Evolutionary conservation across 2,329 filamentous ascomycete genomes (phyloP).

Genomic region (Thermothelomyces thermophilus): DNA sequence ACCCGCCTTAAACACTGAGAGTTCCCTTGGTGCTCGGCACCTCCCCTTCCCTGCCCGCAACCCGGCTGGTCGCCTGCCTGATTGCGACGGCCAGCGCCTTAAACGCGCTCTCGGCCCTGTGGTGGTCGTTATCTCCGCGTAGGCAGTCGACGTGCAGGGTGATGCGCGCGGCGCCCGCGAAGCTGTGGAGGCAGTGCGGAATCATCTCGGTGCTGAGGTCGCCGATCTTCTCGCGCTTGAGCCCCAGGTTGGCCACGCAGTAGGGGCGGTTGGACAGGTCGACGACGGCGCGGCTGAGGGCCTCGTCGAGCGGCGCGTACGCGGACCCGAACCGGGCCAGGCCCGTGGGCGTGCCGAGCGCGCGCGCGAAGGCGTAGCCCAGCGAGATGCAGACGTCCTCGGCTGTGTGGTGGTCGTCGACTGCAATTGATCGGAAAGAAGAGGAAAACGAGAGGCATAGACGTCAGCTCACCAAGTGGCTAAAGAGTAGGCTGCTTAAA

Average conservation of each 20-base stretch:
- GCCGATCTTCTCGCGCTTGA: constrained; percentile 88
- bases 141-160: constrained; percentile 95
- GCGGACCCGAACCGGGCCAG: constrained; percentile 87
- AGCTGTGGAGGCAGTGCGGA: constrained; percentile 89
- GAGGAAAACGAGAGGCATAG: background rate
- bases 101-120: constrained; percentile 92
- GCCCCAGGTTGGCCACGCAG: constrained; percentile 73
- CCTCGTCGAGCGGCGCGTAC: constrained; percentile 92
- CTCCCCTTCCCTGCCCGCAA: constrained; percentile 80
- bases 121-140: constrained; percentile 89
- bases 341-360: constrained; percentile 70
- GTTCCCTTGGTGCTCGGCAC: constrained; percentile 96
- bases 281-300: constrained; percentile 85
- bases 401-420: constrained; percentile 97
- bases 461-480: background rate
- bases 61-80: constrained; percentile 64
- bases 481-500: background rate
- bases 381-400: constrained; percentile 94
- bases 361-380: constrained; percentile 73
- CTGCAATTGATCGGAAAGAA: constrained; percentile 67
- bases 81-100: constrained; percentile 91
- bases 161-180: constrained; percentile 80
- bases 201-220: constrained; percentile 95
- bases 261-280: constrained; percentile 91
- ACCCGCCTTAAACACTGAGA: constrained; percentile 47